Conservation (phyloP, 345 rosid species). For the Citropsis articulata region DNA sequence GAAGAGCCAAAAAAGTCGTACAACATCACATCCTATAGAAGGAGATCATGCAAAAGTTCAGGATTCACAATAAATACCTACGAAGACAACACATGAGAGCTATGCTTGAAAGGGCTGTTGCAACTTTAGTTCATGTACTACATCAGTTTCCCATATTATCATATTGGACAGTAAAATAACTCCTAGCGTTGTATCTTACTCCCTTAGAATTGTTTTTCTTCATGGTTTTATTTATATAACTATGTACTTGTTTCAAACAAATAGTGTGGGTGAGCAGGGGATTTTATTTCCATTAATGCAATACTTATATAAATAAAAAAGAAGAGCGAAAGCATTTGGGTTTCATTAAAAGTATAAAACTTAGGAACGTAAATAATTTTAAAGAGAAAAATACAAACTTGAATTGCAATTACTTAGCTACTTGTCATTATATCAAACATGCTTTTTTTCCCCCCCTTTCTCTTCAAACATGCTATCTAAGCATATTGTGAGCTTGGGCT, state of each 20-base stretch:
- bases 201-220: neutral
- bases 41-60: neutral
- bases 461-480: neutral
- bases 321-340: neutral
- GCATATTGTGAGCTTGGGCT: neutral
- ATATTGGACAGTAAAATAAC: neutral
- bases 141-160: neutral
- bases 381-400: neutral
- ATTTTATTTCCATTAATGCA: neutral
- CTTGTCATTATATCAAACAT: neutral
- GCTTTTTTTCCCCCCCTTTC: fast-evolving
- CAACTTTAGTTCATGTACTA: neutral
- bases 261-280: neutral
- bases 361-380: neutral
- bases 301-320: too few relatives aligned
- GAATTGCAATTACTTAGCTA: neutral
- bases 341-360: neutral
- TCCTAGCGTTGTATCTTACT: neutral
- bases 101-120: neutral
- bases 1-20: slow-evolving; percentile 55
- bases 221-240: neutral
- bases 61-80: neutral
- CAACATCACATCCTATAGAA: slow-evolving; percentile 45
- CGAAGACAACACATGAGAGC: neutral
- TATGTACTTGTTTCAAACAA: neutral